A percentile compares a stretch with the other conserved stretches of the same genome.
phyloP scores from a whole-genome alignment of 2,329 filamentous ascomycete species.

The Penicillium crustosum region DNA sequence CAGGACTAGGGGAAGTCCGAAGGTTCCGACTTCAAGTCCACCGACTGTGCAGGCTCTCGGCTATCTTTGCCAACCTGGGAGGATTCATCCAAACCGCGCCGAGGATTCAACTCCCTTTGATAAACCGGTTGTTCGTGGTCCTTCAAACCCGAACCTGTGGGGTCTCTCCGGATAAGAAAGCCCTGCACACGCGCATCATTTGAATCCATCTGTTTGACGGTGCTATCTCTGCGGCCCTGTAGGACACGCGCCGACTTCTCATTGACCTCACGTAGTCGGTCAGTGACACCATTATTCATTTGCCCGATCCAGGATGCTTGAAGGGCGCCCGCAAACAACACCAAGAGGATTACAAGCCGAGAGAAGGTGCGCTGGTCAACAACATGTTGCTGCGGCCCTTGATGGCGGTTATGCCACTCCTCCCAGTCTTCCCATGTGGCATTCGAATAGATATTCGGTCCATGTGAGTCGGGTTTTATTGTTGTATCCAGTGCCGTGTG shows the following conservation, averaged over 20 bases:
- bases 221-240: slow-evolving; percentile 55
- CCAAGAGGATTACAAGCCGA: slow-evolving; percentile 66
- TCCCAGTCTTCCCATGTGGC: slow-evolving; percentile 99
- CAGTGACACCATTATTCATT: slow-evolving; percentile 62
- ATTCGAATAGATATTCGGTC: slow-evolving; percentile 61
- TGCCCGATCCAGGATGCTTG: slow-evolving; percentile 70
- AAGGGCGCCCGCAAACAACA: slow-evolving; percentile 67
- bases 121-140: slow-evolving; percentile 46
- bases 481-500: slow-evolving; percentile 61
- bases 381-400: slow-evolving; percentile 48
- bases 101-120: slow-evolving; percentile 32
- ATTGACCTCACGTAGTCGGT: slow-evolving; percentile 65
- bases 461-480: slow-evolving; percentile 68
- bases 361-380: slow-evolving; percentile 80
- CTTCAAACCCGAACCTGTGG: slow-evolving; percentile 48
- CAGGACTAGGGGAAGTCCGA: background rate
- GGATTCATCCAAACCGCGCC: slow-evolving; percentile 1
- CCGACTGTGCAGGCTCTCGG: background rate
- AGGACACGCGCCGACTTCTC: slow-evolving; percentile 60
- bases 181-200: slow-evolving; percentile 67
- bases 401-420: slow-evolving; percentile 65
- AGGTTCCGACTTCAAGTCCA: background rate
- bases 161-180: slow-evolving; percentile 74
- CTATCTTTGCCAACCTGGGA: background rate
- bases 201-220: slow-evolving; percentile 48